Conservation (phyloP, 2,329 filamentous ascomycete species). For the Basipetospora chlamydospora region DNA sequence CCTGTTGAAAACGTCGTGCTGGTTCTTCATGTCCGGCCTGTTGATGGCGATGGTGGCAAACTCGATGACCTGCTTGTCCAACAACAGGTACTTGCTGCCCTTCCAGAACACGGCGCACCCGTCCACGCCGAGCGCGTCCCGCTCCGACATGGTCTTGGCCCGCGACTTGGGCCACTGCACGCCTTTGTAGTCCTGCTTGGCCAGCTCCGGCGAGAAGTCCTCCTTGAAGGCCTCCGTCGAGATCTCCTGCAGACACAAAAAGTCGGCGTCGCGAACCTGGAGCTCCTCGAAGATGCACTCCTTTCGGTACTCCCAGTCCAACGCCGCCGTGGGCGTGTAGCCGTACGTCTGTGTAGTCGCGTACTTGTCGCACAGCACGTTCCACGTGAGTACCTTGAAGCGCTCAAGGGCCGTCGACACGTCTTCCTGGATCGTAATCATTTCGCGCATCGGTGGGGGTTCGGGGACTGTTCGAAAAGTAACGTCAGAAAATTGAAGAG, state of each 20-base stretch:
- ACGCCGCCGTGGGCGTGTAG: conserved; percentile 69
- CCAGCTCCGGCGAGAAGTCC: conserved; percentile 76
- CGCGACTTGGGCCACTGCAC: conserved; percentile 85
- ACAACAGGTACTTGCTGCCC: conserved; percentile 78
- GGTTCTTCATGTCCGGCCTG: conserved; percentile 89
- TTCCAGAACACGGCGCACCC: conserved; percentile 97
- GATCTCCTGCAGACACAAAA: conserved; percentile 87
- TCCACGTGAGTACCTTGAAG: conserved; percentile 83
- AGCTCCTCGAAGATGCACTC: conserved; percentile 75
- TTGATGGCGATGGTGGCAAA: conserved; percentile 88
- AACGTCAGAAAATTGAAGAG: no score
- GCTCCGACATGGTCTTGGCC: conserved; percentile 81
- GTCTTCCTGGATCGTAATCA: conserved; percentile 63
- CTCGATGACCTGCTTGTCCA: conserved; percentile 90
- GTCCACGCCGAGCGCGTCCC: conserved; percentile 79
- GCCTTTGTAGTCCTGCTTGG: conserved; percentile 80
- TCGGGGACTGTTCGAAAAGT: conserved; percentile 65
- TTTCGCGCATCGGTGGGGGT: conserved; percentile 61
- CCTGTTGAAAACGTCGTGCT: conserved; percentile 95
- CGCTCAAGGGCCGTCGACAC: conserved; percentile 45
- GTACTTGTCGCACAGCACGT: conserved; percentile 88
- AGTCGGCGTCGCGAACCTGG: conserved; percentile 64
- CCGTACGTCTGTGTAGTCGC: conserved; percentile 76
- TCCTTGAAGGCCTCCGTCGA: conserved; percentile 85
- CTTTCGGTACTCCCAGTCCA: conserved; percentile 78